Evolutionary conservation across 2,329 filamentous ascomycete genomes (phyloP).

Genomic region (Verticillium klebahnii): DNA sequence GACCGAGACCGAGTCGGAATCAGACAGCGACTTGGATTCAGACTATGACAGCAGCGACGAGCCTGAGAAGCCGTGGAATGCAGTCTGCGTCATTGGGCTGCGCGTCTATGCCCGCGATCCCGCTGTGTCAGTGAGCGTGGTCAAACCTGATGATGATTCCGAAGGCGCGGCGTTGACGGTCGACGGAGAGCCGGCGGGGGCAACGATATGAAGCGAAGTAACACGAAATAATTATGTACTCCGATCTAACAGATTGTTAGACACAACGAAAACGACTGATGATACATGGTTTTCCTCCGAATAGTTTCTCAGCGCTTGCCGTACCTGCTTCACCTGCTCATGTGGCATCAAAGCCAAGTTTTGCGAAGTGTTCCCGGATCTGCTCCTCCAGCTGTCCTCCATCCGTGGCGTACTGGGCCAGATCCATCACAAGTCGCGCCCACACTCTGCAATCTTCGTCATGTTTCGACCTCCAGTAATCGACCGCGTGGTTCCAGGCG

Average conservation of each 20-base stretch:
- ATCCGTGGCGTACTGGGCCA: slow-evolving; percentile 57
- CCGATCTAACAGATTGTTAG: not conserved
- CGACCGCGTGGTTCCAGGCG: slow-evolving; percentile 63
- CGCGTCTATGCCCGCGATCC: slow-evolving; percentile 32
- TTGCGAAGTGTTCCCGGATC: slow-evolving; percentile 27
- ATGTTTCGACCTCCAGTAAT: slow-evolving; percentile 44
- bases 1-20: not conserved
- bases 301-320: no score
- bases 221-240: not conserved
- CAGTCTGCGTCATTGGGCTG: slow-evolving; percentile 35
- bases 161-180: slow-evolving; percentile 21
- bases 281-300: not conserved
- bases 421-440: slow-evolving; percentile 56
- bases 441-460: slow-evolving; percentile 53
- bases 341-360: not conserved
- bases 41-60: slow-evolving; percentile 8
- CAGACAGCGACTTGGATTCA: slow-evolving; percentile 5
- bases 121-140: slow-evolving; percentile 27
- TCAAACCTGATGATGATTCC: slow-evolving; percentile 24
- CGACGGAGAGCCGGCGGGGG: slow-evolving; percentile 22
- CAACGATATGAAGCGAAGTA: slow-evolving; percentile 18
- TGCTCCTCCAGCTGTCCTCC: slow-evolving; percentile 37
- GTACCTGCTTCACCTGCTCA: not conserved
- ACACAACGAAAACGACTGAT: not conserved
- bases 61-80: slow-evolving; percentile 26